Conservation (phyloP, 2,329 filamentous ascomycete species). For the Ambrosiella beaveri region DNA sequence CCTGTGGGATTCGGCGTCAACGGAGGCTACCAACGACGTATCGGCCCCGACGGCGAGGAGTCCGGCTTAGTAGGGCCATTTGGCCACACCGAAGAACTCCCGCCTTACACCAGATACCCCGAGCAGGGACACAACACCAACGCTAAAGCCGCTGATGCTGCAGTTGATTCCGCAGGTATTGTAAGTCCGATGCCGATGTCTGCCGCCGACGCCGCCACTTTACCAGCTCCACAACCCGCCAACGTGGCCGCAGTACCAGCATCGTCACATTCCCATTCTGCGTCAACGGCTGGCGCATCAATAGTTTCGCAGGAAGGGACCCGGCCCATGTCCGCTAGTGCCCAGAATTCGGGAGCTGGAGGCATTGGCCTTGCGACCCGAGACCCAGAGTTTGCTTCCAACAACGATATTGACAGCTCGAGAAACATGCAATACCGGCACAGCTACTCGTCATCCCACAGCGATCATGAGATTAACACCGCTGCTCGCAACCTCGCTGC, state of each 20-base stretch:
- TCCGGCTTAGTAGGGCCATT: conserved; percentile 75
- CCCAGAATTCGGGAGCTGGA: conserved; percentile 33
- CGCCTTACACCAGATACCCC: conserved; percentile 80
- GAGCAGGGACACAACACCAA: conserved; percentile 41
- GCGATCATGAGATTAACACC: conserved; percentile 37
- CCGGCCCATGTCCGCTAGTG: background rate
- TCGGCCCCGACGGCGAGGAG: conserved; percentile 75
- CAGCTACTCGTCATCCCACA: conserved; percentile 34
- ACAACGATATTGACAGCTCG: conserved; percentile 31
- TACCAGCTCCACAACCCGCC: background rate
- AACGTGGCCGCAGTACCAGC: background rate
- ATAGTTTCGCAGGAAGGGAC: background rate
- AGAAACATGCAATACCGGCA: conserved; percentile 34
- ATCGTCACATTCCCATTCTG: conserved; percentile 3
- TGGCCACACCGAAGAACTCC: conserved; percentile 78
- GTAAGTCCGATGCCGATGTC: conserved; percentile 4
- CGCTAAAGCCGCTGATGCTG: conserved; percentile 14
- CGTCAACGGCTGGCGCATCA: conserved; percentile 5
- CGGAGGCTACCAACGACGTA: conserved; percentile 50
- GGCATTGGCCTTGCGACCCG: conserved; percentile 43
- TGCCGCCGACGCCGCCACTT: conserved; percentile 2
- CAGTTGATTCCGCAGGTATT: background rate
- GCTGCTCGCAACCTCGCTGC: conserved; percentile 26
- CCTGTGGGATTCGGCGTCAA: conserved; percentile 49
- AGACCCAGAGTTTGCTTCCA: conserved; percentile 45